Percentiles rank a stretch among this genome's conserved stretches.
These are phyloP conservation scores for Paramecium sexaurelia DNA, from an alignment of 73 alveolate genomes.

Conservation along the genomic window DNA sequence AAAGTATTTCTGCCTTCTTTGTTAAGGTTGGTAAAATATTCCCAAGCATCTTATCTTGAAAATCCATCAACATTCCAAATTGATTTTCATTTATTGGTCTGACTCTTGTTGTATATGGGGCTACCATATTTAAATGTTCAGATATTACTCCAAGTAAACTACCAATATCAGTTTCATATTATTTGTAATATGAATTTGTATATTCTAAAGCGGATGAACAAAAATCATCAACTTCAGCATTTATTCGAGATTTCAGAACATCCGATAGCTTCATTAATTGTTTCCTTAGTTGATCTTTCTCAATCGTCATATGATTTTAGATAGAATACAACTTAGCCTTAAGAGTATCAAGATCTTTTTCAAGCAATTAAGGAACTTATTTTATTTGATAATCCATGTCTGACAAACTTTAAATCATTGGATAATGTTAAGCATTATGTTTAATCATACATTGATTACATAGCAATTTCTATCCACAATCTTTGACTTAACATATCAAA, in stretches of 20 bases:
- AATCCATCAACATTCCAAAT: not conserved
- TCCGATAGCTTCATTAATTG: not conserved
- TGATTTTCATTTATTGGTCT: constrained; percentile 41
- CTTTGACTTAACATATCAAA: not conserved
- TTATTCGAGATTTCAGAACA: not conserved
- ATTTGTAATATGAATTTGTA: constrained; percentile 21
- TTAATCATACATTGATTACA: not conserved
- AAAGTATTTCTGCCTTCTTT: not conserved
- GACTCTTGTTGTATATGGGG: constrained; percentile 10
- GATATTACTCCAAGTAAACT: not conserved
- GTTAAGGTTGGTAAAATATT: not conserved
- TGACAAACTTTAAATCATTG: not conserved
- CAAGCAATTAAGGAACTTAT: not conserved
- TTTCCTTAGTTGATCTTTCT: not conserved
- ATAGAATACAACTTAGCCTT: not conserved
- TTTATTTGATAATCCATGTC: not conserved
- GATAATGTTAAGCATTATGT: not conserved
- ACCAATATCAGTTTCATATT: not conserved
- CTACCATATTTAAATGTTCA: not conserved
- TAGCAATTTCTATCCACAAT: not conserved
- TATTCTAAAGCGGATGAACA: not conserved
- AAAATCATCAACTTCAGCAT: constrained; percentile 31
- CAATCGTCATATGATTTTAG: not conserved
- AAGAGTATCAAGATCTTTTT: not conserved
- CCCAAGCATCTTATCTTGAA: constrained; percentile 33